Evolutionary conservation across 2,329 filamentous ascomycete species (phyloP).

Genomic region (Fusarium zealandicum): DNA sequence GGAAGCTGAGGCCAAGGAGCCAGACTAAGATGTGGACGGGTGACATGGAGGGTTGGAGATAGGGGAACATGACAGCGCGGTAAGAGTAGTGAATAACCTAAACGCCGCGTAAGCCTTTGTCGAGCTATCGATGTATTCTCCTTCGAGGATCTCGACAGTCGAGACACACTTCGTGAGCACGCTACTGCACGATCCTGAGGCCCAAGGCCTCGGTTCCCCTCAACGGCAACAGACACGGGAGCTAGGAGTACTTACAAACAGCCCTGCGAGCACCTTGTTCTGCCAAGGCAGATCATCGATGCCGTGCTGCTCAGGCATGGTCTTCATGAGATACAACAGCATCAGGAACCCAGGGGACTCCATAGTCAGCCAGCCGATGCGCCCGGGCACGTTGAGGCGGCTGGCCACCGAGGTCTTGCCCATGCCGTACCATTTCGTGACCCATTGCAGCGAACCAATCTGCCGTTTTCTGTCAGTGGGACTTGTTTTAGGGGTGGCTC

Average conservation of each 20-base stretch:
- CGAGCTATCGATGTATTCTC: background rate
- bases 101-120: constrained; percentile 4
- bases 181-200: constrained; percentile 13
- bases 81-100: constrained; percentile 87
- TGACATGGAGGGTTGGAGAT: constrained; percentile 90
- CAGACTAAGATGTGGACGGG: constrained; percentile 80
- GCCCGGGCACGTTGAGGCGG: constrained; percentile 85
- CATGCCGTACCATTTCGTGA: constrained; percentile 82
- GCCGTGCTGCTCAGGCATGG: constrained; percentile 66
- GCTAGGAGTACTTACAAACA: constrained; percentile 60
- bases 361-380: constrained; percentile 87
- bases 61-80: constrained; percentile 82
- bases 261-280: constrained; percentile 76
- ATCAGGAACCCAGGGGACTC: constrained; percentile 80
- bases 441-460: constrained; percentile 78
- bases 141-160: too few relatives aligned
- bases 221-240: constrained; percentile 22
- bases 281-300: constrained; percentile 73
- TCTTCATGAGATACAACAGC: constrained; percentile 79
- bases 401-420: constrained; percentile 86
- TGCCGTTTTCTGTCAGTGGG: constrained; percentile 47
- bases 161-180: background rate
- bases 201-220: constrained; percentile 5
- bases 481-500: background rate
- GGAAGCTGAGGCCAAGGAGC: constrained; percentile 71